Percentiles rank a stretch among this genome's conserved stretches.
phyloP scores from a whole-genome alignment of 2,329 filamentous ascomycete genomes.

The Ceratocystiopsis minuta region DNA sequence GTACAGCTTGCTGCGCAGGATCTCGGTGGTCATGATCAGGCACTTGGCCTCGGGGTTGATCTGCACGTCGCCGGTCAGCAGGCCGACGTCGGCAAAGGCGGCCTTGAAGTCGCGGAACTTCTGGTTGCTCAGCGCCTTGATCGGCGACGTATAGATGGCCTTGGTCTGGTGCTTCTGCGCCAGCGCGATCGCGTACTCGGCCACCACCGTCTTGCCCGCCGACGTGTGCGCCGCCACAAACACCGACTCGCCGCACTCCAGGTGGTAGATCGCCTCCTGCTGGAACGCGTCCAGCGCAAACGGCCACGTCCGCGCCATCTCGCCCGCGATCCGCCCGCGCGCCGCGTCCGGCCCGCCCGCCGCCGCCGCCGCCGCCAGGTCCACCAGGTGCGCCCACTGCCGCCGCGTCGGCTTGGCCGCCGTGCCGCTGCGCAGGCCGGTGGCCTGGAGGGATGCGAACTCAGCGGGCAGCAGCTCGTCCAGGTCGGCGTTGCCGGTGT shows the following conservation, averaged over 20 bases:
- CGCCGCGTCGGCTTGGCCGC: slow-evolving; percentile 57
- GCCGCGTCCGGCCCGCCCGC: too few relatives aligned
- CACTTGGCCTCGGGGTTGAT: slow-evolving; percentile 96
- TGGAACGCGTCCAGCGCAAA: slow-evolving; percentile 97
- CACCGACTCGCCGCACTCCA: slow-evolving; percentile 90
- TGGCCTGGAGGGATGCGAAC: slow-evolving; percentile 72
- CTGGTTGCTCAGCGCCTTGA: slow-evolving; percentile 95
- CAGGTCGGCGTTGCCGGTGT: slow-evolving; percentile 38
- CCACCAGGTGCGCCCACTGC: slow-evolving; percentile 98
- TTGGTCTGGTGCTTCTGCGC: slow-evolving; percentile 99
- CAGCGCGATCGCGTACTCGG: slow-evolving; percentile 91
- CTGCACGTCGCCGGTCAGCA: slow-evolving; percentile 92
- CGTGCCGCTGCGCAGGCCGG: slow-evolving; percentile 40
- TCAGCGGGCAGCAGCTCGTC: slow-evolving; percentile 80
- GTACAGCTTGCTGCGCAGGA: slow-evolving; percentile 94
- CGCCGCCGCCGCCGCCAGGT: slow-evolving; percentile 80
- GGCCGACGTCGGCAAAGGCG: slow-evolving; percentile 88
- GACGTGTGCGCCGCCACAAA: slow-evolving; percentile 97
- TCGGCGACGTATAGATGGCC: slow-evolving; percentile 95
- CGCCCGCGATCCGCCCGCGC: slow-evolving; percentile 65
- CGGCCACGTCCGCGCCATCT: slow-evolving; percentile 91
- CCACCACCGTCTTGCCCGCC: slow-evolving; percentile 93
- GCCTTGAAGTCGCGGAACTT: slow-evolving; percentile 92
- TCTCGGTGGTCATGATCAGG: slow-evolving; percentile 98
- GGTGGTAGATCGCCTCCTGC: slow-evolving; percentile 93